These are phyloP conservation scores for Sugiyamaella qingdaonensis DNA, from an alignment of 805 yeast genomes.

Conservation along the genomic window DNA sequence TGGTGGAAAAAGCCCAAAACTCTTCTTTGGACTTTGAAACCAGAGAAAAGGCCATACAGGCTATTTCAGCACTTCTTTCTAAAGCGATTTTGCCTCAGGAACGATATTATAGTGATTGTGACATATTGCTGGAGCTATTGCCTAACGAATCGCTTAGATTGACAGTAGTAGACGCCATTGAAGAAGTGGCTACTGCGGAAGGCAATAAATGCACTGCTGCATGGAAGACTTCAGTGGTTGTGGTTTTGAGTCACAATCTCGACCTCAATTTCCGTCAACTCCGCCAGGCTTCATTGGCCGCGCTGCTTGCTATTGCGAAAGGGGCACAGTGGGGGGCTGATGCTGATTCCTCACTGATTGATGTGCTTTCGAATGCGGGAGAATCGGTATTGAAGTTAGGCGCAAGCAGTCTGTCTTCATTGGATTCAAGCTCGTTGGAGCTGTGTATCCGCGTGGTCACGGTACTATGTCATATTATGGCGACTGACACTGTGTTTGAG, in stretches of 20 bases:
- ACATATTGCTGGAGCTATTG: slow-evolving; percentile 33
- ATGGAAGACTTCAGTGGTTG: slow-evolving; percentile 21
- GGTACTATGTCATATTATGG: neutral
- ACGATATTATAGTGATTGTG: slow-evolving; percentile 30
- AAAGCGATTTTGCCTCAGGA: slow-evolving; percentile 23
- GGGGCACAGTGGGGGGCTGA: neutral
- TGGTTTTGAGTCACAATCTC: slow-evolving; percentile 20
- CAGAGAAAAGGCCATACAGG: slow-evolving; percentile 35
- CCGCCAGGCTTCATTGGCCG: slow-evolving; percentile 23
- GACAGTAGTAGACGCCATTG: slow-evolving; percentile 31
- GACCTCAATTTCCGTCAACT: slow-evolving; percentile 23
- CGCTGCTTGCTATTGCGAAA: slow-evolving; percentile 8
- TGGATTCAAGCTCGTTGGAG: neutral
- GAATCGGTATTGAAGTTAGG: neutral
- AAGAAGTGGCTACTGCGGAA: slow-evolving; percentile 17
- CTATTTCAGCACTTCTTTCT: slow-evolving; percentile 29
- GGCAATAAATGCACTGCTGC: slow-evolving; percentile 15
- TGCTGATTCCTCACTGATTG: neutral
- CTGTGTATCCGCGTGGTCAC: neutral
- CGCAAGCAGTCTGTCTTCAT: neutral
- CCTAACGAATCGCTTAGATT: slow-evolving; percentile 36
- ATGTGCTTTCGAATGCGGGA: neutral
- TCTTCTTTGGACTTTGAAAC: slow-evolving; percentile 37
- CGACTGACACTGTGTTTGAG: neutral
- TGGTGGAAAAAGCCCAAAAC: slow-evolving; percentile 34